Evolutionary conservation across 352 stramenopile genomes (phyloP).

Genomic region (Pseudoperonospora humuli): DNA sequence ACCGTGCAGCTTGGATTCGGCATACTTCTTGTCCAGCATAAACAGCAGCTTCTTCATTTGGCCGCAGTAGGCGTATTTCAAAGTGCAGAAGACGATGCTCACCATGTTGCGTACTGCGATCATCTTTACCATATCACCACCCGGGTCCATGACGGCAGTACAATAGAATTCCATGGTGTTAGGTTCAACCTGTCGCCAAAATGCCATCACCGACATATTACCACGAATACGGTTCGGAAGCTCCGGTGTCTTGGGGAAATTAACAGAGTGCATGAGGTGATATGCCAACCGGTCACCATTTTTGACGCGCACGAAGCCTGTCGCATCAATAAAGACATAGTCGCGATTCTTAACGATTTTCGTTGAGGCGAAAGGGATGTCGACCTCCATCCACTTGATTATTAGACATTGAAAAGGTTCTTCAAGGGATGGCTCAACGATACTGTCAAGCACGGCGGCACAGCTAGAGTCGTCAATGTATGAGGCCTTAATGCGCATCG

Average conservation of each 20-base stretch:
- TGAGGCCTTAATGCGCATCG: background rate
- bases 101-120: too few relatives aligned
- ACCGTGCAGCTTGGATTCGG: too few relatives aligned
- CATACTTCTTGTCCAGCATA: too few relatives aligned
- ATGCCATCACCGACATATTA: background rate
- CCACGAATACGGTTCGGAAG: background rate
- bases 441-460: background rate
- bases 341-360: background rate
- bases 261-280: background rate
- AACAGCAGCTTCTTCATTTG: too few relatives aligned
- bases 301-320: background rate
- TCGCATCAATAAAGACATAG: background rate
- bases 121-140: too few relatives aligned
- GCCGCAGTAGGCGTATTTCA: too few relatives aligned
- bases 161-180: background rate
- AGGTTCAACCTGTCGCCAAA: background rate
- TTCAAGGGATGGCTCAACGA: background rate
- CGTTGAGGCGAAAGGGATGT: background rate
- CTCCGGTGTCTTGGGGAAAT: background rate
- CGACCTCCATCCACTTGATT: background rate
- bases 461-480: background rate
- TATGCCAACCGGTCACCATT: background rate
- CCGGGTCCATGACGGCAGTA: background rate
- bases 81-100: too few relatives aligned
- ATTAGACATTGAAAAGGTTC: background rate